phyloP scores from a whole-genome alignment of 306 rosid species.

The Acacia melanoxylon region DNA sequence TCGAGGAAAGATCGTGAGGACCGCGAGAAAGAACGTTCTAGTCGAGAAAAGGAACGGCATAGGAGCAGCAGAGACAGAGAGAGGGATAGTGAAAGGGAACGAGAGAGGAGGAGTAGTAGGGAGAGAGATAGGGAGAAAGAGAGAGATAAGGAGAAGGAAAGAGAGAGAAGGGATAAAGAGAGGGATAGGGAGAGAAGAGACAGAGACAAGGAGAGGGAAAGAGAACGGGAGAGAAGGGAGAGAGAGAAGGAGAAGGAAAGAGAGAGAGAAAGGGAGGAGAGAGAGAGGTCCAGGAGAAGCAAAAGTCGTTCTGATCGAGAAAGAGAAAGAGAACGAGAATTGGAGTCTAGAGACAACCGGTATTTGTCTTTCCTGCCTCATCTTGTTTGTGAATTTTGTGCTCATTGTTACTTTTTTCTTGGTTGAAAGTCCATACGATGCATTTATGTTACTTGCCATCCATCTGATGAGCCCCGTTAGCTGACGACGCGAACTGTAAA shows the following conservation, averaged over 20 bases:
- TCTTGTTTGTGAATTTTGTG: not conserved
- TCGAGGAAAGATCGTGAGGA: conserved; percentile 52
- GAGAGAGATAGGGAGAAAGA: conserved; percentile 24
- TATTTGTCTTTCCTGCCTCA: conserved; percentile 23
- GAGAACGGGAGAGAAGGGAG: not conserved
- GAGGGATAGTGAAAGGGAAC: conserved; percentile 25
- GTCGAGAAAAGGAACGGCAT: conserved; percentile 45
- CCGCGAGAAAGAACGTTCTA: conserved; percentile 52
- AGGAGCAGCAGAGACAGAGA: conserved; percentile 49
- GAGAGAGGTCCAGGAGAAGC: conserved; percentile 61
- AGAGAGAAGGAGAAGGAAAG: conserved; percentile 2
- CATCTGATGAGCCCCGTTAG: not conserved
- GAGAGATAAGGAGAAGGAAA: conserved; percentile 19
- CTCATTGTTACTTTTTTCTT: not conserved
- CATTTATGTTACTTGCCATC: not conserved
- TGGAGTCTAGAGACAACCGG: conserved; percentile 76
- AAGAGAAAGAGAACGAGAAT: conserved; percentile 64
- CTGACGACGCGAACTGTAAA: not conserved
- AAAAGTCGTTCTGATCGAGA: conserved; percentile 60
- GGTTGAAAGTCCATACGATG: not conserved
- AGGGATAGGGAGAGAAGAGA: not conserved
- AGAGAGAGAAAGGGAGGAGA: conserved; percentile 38
- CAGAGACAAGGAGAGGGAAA: not conserved
- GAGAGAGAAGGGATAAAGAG: not conserved
- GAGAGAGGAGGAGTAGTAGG: conserved; percentile 25